A percentile compares a stretch with the other conserved stretches of the same genome.
Evolutionary conservation across 257 asterid genomes (phyloP).

Genomic region (Gentiana dahurica): DNA sequence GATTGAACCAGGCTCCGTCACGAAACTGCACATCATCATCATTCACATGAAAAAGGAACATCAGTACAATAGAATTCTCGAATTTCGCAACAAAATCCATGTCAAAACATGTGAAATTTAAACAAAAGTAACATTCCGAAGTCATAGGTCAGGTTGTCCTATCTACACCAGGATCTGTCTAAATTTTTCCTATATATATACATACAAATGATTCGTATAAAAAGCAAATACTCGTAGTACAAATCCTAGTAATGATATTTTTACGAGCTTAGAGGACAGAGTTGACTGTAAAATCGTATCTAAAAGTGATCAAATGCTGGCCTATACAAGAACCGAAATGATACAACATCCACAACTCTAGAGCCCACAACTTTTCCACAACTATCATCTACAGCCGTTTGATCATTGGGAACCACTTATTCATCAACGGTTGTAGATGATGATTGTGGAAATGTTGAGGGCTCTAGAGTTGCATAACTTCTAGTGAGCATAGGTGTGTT

Average conservation of each 20-base stretch:
- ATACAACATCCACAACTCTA: background rate
- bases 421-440: background rate
- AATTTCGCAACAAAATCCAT: background rate
- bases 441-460: background rate
- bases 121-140: background rate
- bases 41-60: background rate
- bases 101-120: background rate
- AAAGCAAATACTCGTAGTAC: too few relatives aligned
- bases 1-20: slow-evolving; percentile 44
- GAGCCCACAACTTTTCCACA: background rate
- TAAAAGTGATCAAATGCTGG: background rate
- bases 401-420: background rate
- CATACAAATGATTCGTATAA: too few relatives aligned
- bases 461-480: background rate
- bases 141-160: too few relatives aligned
- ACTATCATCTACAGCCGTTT: background rate
- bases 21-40: slow-evolving; percentile 45
- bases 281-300: too few relatives aligned
- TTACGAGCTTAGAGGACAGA: too few relatives aligned
- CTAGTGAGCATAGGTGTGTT: background rate
- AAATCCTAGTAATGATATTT: too few relatives aligned
- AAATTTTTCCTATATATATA: background rate
- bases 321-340: background rate
- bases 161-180: too few relatives aligned
- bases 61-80: background rate